Evolutionary conservation across 495 filamentous ascomycete species (phyloP).

Genomic region (Xylaria telfairii): DNA sequence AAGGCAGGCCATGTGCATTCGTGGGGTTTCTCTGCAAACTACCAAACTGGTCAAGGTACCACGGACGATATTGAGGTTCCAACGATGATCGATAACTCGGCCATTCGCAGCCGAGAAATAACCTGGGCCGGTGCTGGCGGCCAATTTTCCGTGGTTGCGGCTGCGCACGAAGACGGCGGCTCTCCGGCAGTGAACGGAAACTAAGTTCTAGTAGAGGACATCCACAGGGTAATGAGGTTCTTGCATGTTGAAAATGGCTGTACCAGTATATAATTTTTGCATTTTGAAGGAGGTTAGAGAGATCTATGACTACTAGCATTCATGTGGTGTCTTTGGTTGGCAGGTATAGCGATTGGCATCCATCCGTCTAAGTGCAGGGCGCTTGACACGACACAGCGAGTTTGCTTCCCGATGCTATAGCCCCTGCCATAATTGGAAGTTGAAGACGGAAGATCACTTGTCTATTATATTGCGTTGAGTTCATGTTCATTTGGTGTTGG

Average conservation of each 20-base stretch:
- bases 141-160: constrained; percentile 65
- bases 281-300: constrained; percentile 8
- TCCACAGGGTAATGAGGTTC: background rate
- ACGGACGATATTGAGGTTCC: constrained; percentile 60
- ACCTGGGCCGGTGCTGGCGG: constrained; percentile 65
- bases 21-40: constrained; percentile 73
- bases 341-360: background rate
- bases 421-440: background rate
- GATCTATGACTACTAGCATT: background rate
- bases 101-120: constrained; percentile 59
- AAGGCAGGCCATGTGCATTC: constrained; percentile 61
- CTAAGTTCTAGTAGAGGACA: background rate
- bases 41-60: constrained; percentile 67
- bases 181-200: constrained; percentile 15
- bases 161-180: constrained; percentile 7
- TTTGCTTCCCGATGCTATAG: background rate
- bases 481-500: background rate
- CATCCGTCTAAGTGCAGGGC: background rate
- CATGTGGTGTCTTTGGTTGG: background rate
- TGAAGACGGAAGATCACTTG: background rate
- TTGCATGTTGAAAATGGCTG: constrained; percentile 4
- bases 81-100: constrained; percentile 63
- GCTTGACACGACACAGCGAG: background rate
- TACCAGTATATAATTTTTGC: constrained; percentile 18
- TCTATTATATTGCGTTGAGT: background rate